A percentile compares a stretch with the other conserved stretches of the same genome.
Conservation (phyloP, 495 filamentous ascomycete species). For the Astrocystis sublimbata region DNA sequence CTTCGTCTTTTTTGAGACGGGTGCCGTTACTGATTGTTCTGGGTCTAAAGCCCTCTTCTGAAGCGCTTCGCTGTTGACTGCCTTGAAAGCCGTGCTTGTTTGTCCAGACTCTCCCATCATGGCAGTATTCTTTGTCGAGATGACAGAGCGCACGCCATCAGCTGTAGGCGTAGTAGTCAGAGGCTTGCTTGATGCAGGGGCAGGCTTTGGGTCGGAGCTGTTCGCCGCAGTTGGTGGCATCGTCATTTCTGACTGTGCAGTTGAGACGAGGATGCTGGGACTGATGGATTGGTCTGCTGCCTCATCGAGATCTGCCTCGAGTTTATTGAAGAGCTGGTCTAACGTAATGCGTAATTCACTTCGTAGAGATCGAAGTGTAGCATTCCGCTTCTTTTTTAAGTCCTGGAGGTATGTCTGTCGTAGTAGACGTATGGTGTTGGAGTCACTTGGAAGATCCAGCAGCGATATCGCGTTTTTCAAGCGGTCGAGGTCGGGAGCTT, state of each 20-base stretch:
- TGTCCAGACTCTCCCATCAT: not conserved
- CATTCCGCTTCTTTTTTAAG: not conserved
- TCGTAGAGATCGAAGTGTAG: not conserved
- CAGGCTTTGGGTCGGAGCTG: not conserved
- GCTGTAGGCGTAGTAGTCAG: not conserved
- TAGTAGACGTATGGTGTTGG: not conserved
- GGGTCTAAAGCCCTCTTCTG: conserved; percentile 1
- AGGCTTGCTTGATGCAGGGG: not conserved
- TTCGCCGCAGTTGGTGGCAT: not conserved
- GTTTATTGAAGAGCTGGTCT: not conserved
- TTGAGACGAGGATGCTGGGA: not conserved
- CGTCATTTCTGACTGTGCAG: not conserved
- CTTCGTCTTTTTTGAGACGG: not conserved
- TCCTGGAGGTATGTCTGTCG: not conserved
- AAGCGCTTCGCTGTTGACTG: not conserved
- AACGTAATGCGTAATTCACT: not conserved
- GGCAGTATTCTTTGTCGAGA: not conserved
- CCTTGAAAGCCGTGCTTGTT: not conserved
- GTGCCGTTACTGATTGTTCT: not conserved
- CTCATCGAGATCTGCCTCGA: conserved; percentile 1
- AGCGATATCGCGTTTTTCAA: not conserved
- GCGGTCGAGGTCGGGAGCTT: not conserved
- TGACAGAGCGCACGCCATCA: not conserved
- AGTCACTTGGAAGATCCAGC: not conserved
- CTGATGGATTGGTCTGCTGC: not conserved